Evolutionary conservation across 768 basidiomycete genomes (phyloP).

Genomic region (Zangia roseola): DNA sequence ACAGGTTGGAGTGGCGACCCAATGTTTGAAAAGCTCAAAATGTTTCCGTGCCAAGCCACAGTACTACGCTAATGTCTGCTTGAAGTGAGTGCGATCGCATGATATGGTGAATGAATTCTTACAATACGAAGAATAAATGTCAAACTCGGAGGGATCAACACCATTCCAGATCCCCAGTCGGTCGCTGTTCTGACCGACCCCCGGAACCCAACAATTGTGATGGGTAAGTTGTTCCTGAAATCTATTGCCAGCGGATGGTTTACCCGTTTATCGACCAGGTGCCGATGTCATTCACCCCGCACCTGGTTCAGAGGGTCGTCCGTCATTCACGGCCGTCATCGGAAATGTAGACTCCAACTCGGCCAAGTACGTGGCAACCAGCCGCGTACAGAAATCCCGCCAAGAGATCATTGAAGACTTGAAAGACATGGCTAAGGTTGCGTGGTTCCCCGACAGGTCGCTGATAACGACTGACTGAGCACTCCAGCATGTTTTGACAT

Average conservation of each 20-base stretch:
- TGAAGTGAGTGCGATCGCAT: conserved; percentile 57
- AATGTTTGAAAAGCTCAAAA: conserved; percentile 70
- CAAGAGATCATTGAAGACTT: conserved; percentile 79
- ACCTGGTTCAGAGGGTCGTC: conserved; percentile 71
- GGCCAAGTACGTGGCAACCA: conserved; percentile 67
- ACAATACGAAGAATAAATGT: conserved; percentile 63
- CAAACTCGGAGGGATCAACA: conserved; percentile 82
- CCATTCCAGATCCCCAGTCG: conserved; percentile 67
- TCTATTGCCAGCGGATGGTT: not conserved
- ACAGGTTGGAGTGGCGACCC: conserved; percentile 74
- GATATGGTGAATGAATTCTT: not conserved
- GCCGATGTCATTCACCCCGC: conserved; percentile 85
- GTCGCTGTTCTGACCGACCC: conserved; percentile 67
- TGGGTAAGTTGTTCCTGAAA: conserved; percentile 47
- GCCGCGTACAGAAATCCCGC: conserved; percentile 63
- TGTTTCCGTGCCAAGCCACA: conserved; percentile 68
- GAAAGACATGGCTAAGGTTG: conserved; percentile 59
- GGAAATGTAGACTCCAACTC: conserved; percentile 75
- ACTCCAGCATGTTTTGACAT: conserved; percentile 48
- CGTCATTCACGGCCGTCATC: conserved; percentile 80
- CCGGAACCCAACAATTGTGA: conserved; percentile 72
- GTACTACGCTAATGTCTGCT: conserved; percentile 77
- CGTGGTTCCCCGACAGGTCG: not conserved
- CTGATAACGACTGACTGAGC: conserved; percentile 12
- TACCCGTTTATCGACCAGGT: conserved; percentile 38